These are phyloP conservation scores for Azolla pinnata DNA, from an alignment of 75 land plant species.

Conservation along the genomic window DNA sequence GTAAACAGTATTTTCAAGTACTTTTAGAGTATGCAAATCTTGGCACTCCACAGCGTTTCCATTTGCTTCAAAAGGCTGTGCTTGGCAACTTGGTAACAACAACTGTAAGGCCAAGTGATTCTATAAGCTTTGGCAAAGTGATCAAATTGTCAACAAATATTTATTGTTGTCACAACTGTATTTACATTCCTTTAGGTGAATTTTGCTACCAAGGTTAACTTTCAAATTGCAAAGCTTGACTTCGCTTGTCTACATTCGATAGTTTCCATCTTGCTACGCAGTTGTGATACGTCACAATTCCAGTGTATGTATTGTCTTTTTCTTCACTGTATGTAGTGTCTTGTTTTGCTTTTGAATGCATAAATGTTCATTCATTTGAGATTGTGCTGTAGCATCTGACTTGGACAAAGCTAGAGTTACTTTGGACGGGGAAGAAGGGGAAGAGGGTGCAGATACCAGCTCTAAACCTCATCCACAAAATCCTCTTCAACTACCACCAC, in stretches of 20 bases:
- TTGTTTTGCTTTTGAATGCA: conserved; percentile 6
- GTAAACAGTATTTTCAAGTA: conserved; percentile 22
- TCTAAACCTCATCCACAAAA: conserved; percentile 5
- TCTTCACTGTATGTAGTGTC: background rate
- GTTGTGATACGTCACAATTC: conserved; percentile 19
- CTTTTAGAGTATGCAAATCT: conserved; percentile 19
- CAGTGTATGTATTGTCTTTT: conserved; percentile 10
- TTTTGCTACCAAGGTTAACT: conserved; percentile 18
- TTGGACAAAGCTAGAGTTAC: background rate
- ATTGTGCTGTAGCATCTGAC: background rate
- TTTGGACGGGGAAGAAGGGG: conserved; percentile 9
- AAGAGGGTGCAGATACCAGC: conserved; percentile 10
- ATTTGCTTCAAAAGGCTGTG: conserved; percentile 11
- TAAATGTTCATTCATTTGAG: background rate
- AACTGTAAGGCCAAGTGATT: no score
- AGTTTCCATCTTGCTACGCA: conserved; percentile 22
- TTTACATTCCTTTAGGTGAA: no score
- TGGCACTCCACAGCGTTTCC: conserved; percentile 19
- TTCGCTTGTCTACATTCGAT: conserved; percentile 12
- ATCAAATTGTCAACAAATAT: no score
- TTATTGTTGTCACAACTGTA: no score
- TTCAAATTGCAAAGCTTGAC: conserved; percentile 17
- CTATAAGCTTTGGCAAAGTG: no score
- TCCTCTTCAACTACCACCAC: conserved; percentile 14
- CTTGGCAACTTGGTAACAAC: conserved; percentile 13